phyloP scores from a whole-genome alignment of 1,284 basidiomycete genomes.

The Vanrija pseudolonga region DNA sequence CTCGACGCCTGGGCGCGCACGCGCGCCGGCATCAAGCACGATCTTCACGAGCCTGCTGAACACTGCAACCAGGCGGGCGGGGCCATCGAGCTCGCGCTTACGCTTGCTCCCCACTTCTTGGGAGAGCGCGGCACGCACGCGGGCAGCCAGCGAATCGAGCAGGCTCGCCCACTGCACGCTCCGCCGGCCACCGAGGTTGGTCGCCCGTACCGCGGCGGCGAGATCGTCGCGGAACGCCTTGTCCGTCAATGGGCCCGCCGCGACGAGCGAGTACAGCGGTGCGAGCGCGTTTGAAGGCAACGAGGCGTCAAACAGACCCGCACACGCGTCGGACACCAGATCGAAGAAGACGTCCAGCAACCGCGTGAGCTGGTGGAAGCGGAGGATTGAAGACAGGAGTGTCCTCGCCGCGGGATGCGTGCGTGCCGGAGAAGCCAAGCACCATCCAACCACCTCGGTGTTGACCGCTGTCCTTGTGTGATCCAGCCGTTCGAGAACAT shows the following conservation, averaged over 20 bases:
- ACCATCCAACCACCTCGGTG: conserved; percentile 30
- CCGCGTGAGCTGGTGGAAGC: conserved; percentile 35
- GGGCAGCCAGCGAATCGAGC: conserved; percentile 5
- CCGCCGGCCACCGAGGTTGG: conserved; percentile 16
- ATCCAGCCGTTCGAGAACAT: conserved; percentile 28
- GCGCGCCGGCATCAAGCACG: conserved; percentile 13
- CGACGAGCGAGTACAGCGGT: conserved; percentile 26
- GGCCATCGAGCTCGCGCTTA: conserved; percentile 5
- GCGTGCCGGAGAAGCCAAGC: conserved; percentile 22
- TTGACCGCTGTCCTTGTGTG: conserved; percentile 25
- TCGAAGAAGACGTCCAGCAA: conserved; percentile 22
- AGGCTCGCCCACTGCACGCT: conserved; percentile 12
- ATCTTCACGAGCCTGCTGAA: conserved; percentile 11
- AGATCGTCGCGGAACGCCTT: conserved; percentile 10
- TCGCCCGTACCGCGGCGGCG: conserved; percentile 2
- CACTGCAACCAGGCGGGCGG: conserved; percentile 7
- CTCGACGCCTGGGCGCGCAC: conserved; percentile 10
- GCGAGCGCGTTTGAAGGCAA: conserved; percentile 19
- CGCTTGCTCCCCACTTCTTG: conserved; percentile 6
- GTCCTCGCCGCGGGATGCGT: conserved; percentile 10
- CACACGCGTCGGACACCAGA: conserved; percentile 18
- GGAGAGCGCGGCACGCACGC: background rate
- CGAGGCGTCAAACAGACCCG: conserved; percentile 16
- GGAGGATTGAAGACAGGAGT: conserved; percentile 24
- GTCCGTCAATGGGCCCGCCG: conserved; percentile 20